Evolutionary conservation across 768 basidiomycete genomes (phyloP), one percentile per base, ranked within the genome.

Genomic region (Suillus subaureus): DNA sequence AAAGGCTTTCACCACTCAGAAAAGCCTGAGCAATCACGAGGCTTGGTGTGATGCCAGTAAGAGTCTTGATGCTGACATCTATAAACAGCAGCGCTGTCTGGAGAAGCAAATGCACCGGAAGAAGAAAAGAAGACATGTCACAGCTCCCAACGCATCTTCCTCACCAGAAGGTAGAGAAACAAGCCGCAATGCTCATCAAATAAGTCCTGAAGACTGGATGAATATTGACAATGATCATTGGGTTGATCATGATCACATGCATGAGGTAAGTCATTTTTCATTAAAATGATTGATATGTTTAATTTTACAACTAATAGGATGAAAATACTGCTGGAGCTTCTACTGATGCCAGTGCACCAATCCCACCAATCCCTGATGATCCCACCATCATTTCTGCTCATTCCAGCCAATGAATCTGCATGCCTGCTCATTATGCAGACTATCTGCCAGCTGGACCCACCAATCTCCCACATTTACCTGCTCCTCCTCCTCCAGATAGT

Each of bases 371-470:
- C n/a, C 45, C 45, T 12, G n/a, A 47, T 5, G 21, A 0, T 0
- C 45, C 9, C 4, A 4, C 21, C 0, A n/a, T 47, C 4, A n/a
- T 2, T 4, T 28, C 31, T 45, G 49, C 15, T 0, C 2, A 12
- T 23, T 26, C 60, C 2, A 56, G 66, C 0, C 33, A 39, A 21
- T 3, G 4, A 26, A 49, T 66, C 39, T 21, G 12, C 4, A 35
- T 66, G 33, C 66, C 62, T 3, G 37, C 45, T 6, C 16, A 13
- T 4, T 66, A 56, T 23, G 12, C 6, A 1, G 63, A 67, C 12
- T 67, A 33, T 43, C 3, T 67, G 1, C 66, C 66, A 52, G 63
- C 23, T 2, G 23, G 31, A 15, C 65, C 54, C 6, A 47, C 45
- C 2, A 6, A 47, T 47, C 45, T 47, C n/a, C n/a, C 12, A 8